These are phyloP conservation scores for Wallacemonas rigidus DNA, from an alignment of 208 protist species.

Conservation along the genomic window DNA sequence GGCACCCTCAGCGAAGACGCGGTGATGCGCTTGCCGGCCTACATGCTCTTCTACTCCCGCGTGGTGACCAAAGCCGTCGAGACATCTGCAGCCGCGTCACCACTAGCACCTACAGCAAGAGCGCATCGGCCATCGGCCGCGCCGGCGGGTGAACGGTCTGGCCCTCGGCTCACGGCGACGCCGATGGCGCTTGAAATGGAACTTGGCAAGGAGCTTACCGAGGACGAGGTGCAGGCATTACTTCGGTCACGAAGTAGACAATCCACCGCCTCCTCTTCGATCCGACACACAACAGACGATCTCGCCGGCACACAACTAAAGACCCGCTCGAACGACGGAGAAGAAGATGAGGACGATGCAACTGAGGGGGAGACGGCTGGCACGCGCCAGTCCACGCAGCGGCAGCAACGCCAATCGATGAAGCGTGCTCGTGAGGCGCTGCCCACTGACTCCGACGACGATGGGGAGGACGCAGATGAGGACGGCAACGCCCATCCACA, in stretches of 20 bases:
- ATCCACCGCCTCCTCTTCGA: not conserved
- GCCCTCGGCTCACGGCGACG: constrained; percentile 1
- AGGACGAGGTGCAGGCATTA: constrained; percentile 32
- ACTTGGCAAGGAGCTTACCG: constrained; percentile 30
- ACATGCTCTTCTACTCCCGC: constrained; percentile 91
- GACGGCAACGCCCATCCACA: constrained; percentile 16
- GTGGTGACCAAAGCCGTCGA: constrained; percentile 17
- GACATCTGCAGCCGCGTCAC: not conserved
- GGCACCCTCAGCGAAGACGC: constrained; percentile 59
- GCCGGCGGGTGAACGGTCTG: not conserved
- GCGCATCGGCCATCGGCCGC: not conserved
- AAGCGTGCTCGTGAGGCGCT: constrained; percentile 34
- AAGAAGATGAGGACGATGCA: constrained; percentile 6
- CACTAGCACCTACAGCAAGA: not conserved
- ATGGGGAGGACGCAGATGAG: constrained; percentile 24
- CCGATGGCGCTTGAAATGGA: constrained; percentile 11
- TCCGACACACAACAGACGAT: not conserved
- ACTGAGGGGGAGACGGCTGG: not conserved
- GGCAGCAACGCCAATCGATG: not conserved
- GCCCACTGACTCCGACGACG: constrained; percentile 30
- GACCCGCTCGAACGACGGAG: not conserved
- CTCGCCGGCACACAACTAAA: not conserved
- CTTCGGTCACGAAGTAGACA: not conserved
- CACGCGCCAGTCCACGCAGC: not conserved
- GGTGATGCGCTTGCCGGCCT: constrained; percentile 76